Percentiles rank a stretch among this genome's conserved stretches.
phyloP scores from a whole-genome alignment of 2,329 filamentous ascomycete genomes.

The Volutella citrinella region DNA sequence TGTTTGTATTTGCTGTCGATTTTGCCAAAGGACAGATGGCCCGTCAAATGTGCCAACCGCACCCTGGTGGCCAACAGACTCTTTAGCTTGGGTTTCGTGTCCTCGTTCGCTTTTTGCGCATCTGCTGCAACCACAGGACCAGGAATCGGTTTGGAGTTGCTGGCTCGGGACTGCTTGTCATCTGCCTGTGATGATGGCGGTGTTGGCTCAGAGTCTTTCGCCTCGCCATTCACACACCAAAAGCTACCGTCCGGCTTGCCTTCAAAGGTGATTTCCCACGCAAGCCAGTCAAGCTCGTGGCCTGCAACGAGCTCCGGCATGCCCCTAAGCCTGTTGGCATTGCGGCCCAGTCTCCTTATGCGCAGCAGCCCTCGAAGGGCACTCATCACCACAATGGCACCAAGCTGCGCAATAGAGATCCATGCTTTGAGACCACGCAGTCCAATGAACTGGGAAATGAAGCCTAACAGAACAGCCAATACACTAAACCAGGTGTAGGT shows the following conservation, averaged over 20 bases:
- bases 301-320: constrained; percentile 12
- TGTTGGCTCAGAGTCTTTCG: no score
- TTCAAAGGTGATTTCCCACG: constrained; percentile 14
- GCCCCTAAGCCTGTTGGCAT: constrained; percentile 11
- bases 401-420: constrained; percentile 19
- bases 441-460: constrained; percentile 19
- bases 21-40: neutral
- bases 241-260: no score
- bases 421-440: constrained; percentile 17
- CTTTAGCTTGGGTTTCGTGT: no score
- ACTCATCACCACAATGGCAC: constrained; percentile 16
- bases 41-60: constrained; percentile 10
- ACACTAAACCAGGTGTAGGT: no score
- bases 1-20: constrained; percentile 1
- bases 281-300: constrained; percentile 23
- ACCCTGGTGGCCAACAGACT: no score
- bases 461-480: no score
- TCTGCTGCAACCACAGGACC: neutral
- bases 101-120: no score
- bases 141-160: neutral
- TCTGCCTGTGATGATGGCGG: no score
- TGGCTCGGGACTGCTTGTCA: neutral
- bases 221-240: no score
- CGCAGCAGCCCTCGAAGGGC: constrained; percentile 14
- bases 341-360: constrained; percentile 11